phyloP scores from a whole-genome alignment of 495 filamentous ascomycete species.

The Tuber melanosporum region DNA sequence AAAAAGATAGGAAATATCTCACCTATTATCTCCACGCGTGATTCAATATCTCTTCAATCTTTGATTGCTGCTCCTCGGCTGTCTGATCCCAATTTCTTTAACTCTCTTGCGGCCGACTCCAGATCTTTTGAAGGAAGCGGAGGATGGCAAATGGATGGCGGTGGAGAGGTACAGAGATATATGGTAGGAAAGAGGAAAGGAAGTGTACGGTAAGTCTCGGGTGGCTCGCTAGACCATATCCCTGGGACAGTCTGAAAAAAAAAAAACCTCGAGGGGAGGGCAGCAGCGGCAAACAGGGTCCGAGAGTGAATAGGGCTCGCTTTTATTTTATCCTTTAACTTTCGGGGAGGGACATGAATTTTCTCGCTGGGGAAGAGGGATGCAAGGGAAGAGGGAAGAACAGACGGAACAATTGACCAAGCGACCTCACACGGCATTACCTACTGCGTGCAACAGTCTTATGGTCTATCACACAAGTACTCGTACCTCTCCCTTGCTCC shows the following conservation, averaged over 20 bases:
- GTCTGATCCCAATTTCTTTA: neutral
- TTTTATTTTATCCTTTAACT: neutral
- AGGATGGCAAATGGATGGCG: conserved; percentile 13
- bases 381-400: neutral
- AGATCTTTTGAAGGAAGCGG: conserved; percentile 14
- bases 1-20: neutral
- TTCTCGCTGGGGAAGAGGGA: neutral
- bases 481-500: neutral
- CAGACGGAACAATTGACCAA: neutral
- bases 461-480: neutral
- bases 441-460: neutral
- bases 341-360: neutral
- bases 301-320: neutral
- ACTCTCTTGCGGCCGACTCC: conserved; percentile 10
- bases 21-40: conserved; percentile 20
- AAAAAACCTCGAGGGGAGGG: neutral
- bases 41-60: neutral
- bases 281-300: neutral
- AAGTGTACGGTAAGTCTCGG: conserved; percentile 18
- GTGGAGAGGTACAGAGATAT: conserved; percentile 8
- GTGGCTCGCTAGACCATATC: conserved; percentile 16
- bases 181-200: conserved; percentile 5
- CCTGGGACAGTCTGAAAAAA: conserved; percentile 1
- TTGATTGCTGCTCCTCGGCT: neutral
- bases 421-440: neutral